Evolutionary conservation across 2,329 filamentous ascomycete genomes (phyloP), one percentile per base, ranked within the genome.

Genomic region (Pestalotiopsis sp.): DNA sequence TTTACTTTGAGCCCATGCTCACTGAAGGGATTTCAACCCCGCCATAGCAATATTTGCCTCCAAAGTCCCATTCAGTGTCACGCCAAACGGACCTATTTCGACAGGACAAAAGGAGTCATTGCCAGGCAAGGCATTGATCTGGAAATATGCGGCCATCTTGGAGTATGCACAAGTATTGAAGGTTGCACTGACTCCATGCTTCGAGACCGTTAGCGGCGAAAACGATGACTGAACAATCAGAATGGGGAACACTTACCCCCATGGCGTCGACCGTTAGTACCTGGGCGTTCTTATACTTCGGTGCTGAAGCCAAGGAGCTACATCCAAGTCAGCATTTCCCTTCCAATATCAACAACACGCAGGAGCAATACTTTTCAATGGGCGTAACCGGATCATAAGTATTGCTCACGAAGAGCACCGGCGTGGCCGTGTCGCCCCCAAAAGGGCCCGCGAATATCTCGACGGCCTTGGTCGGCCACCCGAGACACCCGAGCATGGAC

Each of bases 321-420:
- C 59, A n/a, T 2, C 13, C 23, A 23, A 17, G 20, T 38, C 7
- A 66, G 25, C 39, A 23, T 31, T 41, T 20, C 13, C 6, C n/a
- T 52, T n/a, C 20, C 5, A 11, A 1, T 1, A 14, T 4, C 4
- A 5, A 52, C 23, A 1, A 11, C 25, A 39, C 5, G 56, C 4
- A 17, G 12, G 17, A 31, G 12, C 9, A 2, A 4, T 38, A 70
- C 70, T 71, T 71, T 23, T 71, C 68, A 57, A 68, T 62, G 20
- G 70, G 67, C 1, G 70, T 71, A 1, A 71, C 69, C 1, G 70
- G 64, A 49, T 71, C 70, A 27, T 71, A 66, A 17, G 70, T 71
- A 25, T 71, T 71, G 57, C 66, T 65, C 31, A 71, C 69, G 25
- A 71, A 71, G 3, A 71, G 69, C 14, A 71, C 69, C 23, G 70